Percentiles rank a stretch among this genome's conserved stretches.
phyloP scores from a whole-genome alignment of 768 basidiomycete genomes.

The Suillus luteus region DNA sequence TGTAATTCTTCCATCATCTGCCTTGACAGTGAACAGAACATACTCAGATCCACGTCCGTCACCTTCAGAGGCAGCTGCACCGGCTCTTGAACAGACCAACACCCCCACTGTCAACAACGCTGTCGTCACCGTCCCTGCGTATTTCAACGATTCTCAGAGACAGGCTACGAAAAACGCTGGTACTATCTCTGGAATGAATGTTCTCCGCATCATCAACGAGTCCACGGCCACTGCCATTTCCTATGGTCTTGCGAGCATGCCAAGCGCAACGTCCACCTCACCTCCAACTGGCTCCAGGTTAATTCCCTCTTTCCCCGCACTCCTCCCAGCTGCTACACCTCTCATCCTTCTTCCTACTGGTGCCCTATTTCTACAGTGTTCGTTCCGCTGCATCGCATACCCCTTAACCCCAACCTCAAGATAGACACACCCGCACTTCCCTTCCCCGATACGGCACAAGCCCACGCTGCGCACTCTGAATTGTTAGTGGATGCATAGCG shows the following conservation, averaged over 20 bases:
- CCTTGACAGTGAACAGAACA: constrained; percentile 7
- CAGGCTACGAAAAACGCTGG: constrained; percentile 99
- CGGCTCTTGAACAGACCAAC: constrained; percentile 11
- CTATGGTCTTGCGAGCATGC: constrained; percentile 97
- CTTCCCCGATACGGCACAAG: too few relatives aligned
- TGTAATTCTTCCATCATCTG: not conserved
- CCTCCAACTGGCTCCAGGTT: too few relatives aligned
- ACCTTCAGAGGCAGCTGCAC: constrained; percentile 1
- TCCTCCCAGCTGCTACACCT: too few relatives aligned
- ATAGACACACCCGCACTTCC: too few relatives aligned
- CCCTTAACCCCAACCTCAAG: too few relatives aligned
- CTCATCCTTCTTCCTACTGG: too few relatives aligned
- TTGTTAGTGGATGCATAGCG: too few relatives aligned
- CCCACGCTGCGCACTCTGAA: too few relatives aligned
- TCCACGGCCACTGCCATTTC: constrained; percentile 98
- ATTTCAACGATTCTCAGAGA: constrained; percentile 99
- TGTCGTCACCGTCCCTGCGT: constrained; percentile 95
- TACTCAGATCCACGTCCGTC: not conserved
- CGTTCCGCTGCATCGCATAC: too few relatives aligned
- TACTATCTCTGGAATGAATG: constrained; percentile 89
- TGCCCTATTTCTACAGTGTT: too few relatives aligned
- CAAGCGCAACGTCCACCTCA: too few relatives aligned
- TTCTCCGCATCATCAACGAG: constrained; percentile 99
- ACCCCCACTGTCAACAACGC: constrained; percentile 87
- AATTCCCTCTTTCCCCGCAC: too few relatives aligned